Conservation (phyloP, 73 alveolate genomes). For the Paramecium sonneborni region DNA sequence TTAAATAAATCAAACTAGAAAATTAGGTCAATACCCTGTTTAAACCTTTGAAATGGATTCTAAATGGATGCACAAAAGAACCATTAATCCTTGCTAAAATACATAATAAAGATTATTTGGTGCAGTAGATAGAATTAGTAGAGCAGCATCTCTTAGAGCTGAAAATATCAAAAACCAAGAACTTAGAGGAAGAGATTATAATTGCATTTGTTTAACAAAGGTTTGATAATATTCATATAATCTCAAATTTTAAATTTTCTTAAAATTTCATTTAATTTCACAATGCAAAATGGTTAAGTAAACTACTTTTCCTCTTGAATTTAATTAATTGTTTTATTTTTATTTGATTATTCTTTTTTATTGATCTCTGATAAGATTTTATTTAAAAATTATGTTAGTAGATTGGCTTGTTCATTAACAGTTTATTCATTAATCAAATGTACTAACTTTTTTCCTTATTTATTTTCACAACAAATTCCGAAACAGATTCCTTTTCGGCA, state of each 20-base stretch:
- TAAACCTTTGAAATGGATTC: background rate
- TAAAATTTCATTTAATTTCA: background rate
- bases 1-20: background rate
- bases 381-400: background rate
- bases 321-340: background rate
- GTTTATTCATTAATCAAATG: background rate
- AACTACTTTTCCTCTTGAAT: background rate
- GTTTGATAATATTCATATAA: background rate
- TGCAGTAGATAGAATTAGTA: background rate
- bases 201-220: constrained; percentile 7
- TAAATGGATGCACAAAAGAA: constrained; percentile 29
- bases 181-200: constrained; percentile 55
- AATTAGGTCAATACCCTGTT: background rate
- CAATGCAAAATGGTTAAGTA: background rate
- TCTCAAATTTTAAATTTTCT: background rate
- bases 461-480: background rate
- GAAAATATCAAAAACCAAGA: background rate
- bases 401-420: background rate
- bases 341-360: background rate
- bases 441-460: background rate
- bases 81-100: background rate
- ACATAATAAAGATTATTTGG: constrained; percentile 14
- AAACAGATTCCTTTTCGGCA: background rate
- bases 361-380: background rate
- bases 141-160: constrained; percentile 7